Base-by-base conservation (phyloP, 768 basidiomycete species). In the Rhodosporidiobolus sp. region DNA sequence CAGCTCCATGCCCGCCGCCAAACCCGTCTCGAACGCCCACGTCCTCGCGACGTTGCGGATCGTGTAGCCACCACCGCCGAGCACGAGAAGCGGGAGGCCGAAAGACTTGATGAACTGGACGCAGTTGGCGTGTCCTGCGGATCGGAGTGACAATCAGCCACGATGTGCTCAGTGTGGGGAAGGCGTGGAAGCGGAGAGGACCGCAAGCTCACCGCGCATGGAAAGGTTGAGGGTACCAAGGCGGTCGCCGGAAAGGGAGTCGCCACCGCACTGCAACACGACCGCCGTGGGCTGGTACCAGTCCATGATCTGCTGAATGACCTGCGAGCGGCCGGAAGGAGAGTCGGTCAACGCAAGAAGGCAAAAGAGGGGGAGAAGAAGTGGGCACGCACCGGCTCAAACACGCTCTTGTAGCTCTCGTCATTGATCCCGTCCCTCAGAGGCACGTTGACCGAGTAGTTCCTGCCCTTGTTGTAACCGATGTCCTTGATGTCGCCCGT, bases 61-160 rank as follows among this genome's bases (percentile, higher is more conserved):
- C 7, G 96, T 99, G 81, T 99, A 99, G 0, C 96, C 96, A 17
- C 96, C 96, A 35, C 96, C 96, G 22, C 96, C 96, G 34, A 99
- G 87, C 28, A 99, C 84, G 19, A 99, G 83, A n/a, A 98, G 81
- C 3, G 96, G 96, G 60, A 92, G 89, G 79, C 91, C 90, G 82
- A 98, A 96, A 1, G 91, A 92, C 80, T 98, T 96, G 64, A 99
- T 91, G 80, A 95, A 98, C 78, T 89, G 89, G 52, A 98, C 95
- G 76, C 96, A 99, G 79, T 94, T 92, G 3, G 96, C 96, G 79
- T 99, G 96, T 12, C 96, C 94, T 89, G 69, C 49, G 45, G n/a
- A 6, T 7, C 3, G 26, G n/a, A 14, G 3, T 11, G 22, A 30
- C 5, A 49, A 5, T 20, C 30, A n/a, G 22, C 16, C 32, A 35